Base-by-base conservation (phyloP, 495 filamentous ascomycete species). In the Xylaria telfairii region DNA sequence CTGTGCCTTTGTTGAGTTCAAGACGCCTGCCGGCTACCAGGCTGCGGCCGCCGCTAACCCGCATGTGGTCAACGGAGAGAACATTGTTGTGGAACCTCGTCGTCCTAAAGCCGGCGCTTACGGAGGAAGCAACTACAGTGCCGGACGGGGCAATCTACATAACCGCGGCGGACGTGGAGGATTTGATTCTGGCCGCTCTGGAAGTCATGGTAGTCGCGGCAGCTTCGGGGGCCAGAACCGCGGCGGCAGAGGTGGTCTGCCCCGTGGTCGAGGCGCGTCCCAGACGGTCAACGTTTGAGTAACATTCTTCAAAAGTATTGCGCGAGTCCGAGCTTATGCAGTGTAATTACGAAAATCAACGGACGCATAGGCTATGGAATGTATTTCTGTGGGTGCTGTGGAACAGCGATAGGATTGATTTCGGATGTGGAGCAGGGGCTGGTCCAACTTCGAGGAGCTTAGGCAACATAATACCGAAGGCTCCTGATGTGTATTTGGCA, bases 1-100 rank as follows among this genome's bases (percentile, higher is more conserved):
- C 84, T 97, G 94, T 77, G 96, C 96, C 34, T 97, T 97, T 78
- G 92, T 97, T 71, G 96, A 99, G 77, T 99, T 96, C 78, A 90
- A 89, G 74, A 92, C 92, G 47, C 75, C 87, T 57, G 86, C 93
- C 57, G 93, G 88, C 26, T 98, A 95, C 78, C 84, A 90, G 73
- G 91, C 92, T 70, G 96, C 96, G 30, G 86, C 93, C 47, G 87
- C 87, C 68, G 92, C 90, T 68, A 98, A 96, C 84, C 95, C 96
- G 12, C 94, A 96, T 83, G 86, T 87, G 57, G 88, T 99, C 65
- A 92, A 89, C 66, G 90, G 88, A 76, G 92, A 96, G 81, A 90
- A 89, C 74, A 89, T 99, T 73, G 81, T 85, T 67, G 92, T 99
- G 37, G 96, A 98, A 80, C 93, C 95, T 80, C 95, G 96, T 73